Percentiles rank a stretch among this genome's conserved stretches.
Conservation (phyloP, 176 grass and related monocot genomes). For the Phoenix dactylifera region DNA sequence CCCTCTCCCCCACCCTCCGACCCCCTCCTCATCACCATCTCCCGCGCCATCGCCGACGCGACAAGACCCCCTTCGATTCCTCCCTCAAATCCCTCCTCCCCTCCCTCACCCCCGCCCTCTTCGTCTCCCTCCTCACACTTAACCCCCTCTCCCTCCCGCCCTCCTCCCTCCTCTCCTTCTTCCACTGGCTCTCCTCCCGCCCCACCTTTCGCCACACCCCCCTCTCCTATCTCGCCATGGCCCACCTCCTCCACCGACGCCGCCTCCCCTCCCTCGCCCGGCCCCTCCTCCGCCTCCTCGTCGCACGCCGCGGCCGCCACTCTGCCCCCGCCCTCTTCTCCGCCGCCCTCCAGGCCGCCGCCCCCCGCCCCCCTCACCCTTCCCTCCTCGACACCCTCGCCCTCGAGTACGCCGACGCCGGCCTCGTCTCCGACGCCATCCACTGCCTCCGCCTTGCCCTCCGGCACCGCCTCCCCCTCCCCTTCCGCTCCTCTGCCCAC, state of each 20-base stretch:
- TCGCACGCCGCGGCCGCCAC: slow-evolving; percentile 44
- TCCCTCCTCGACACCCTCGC: slow-evolving; percentile 31
- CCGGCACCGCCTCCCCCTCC: slow-evolving; percentile 17
- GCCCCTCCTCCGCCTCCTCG: slow-evolving; percentile 36
- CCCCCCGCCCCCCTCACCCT: slow-evolving; percentile 10
- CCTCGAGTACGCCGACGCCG: slow-evolving; percentile 35
- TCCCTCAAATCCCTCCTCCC: slow-evolving; percentile 40
- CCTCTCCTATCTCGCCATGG: slow-evolving; percentile 53
- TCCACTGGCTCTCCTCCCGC: slow-evolving; percentile 43
- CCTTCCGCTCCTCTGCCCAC: slow-evolving; percentile 7
- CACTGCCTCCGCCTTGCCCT: slow-evolving; percentile 36
- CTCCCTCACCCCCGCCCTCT: slow-evolving; percentile 36
- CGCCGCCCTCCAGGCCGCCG: slow-evolving; percentile 14
- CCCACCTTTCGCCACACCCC: slow-evolving; percentile 56
- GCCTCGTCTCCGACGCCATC: slow-evolving; percentile 37
- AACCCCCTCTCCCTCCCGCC: slow-evolving; percentile 45
- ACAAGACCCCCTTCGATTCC: slow-evolving; percentile 13
- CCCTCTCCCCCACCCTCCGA: slow-evolving; percentile 12
- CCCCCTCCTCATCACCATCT: slow-evolving; percentile 42
- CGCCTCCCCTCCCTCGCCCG: slow-evolving; percentile 25
- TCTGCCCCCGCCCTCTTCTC: slow-evolving; percentile 34
- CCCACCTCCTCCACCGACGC: slow-evolving; percentile 30
- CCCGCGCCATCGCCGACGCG: slow-evolving; percentile 25
- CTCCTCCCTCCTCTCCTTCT: slow-evolving; percentile 39
- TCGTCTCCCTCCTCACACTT: slow-evolving; percentile 34